A percentile compares a stretch with the other conserved stretches of the same genome.
These are phyloP conservation scores for Bimuria novae-zelandiae DNA, from an alignment of 2,329 filamentous ascomycete species.

Conservation along the genomic window DNA sequence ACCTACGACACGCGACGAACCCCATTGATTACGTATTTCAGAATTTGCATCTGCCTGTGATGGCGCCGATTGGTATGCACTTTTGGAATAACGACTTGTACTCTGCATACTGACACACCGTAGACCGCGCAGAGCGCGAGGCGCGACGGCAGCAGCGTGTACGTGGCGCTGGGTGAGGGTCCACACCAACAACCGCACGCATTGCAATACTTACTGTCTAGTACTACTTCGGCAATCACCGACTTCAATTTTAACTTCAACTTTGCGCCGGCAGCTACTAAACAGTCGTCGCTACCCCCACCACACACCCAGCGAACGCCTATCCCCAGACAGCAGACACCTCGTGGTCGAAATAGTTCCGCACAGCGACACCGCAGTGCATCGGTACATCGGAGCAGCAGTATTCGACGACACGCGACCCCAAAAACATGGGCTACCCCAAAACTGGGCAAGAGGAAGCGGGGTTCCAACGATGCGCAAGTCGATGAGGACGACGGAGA, in stretches of 20 bases:
- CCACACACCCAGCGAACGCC: slow-evolving; percentile 33
- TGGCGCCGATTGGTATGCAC: slow-evolving; percentile 42
- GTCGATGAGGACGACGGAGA: slow-evolving; percentile 27
- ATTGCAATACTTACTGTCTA: slow-evolving; percentile 35
- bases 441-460: slow-evolving; percentile 41
- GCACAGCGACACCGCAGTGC: slow-evolving; percentile 35
- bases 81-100: background rate
- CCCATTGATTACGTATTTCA: background rate
- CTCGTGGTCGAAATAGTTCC: slow-evolving; percentile 26
- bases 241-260: slow-evolving; percentile 54
- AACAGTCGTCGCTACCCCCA: slow-evolving; percentile 34
- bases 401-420: slow-evolving; percentile 21
- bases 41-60: slow-evolving; percentile 9
- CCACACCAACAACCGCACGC: slow-evolving; percentile 12
- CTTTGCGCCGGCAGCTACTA: slow-evolving; percentile 25
- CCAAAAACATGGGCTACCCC: slow-evolving; percentile 31
- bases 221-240: slow-evolving; percentile 53
- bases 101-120: slow-evolving; percentile 11
- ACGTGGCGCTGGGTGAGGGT: slow-evolving; percentile 60
- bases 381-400: slow-evolving; percentile 30
- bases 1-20: slow-evolving; percentile 5
- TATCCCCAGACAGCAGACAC: slow-evolving; percentile 19
- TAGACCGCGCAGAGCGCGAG: slow-evolving; percentile 50
- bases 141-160: slow-evolving; percentile 62
- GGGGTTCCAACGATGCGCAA: slow-evolving; percentile 25